A percentile compares a stretch with the other conserved stretches of the same genome.
phyloP scores from a whole-genome alignment of 345 rosid genomes.

The Gossypium ekmanianum region DNA sequence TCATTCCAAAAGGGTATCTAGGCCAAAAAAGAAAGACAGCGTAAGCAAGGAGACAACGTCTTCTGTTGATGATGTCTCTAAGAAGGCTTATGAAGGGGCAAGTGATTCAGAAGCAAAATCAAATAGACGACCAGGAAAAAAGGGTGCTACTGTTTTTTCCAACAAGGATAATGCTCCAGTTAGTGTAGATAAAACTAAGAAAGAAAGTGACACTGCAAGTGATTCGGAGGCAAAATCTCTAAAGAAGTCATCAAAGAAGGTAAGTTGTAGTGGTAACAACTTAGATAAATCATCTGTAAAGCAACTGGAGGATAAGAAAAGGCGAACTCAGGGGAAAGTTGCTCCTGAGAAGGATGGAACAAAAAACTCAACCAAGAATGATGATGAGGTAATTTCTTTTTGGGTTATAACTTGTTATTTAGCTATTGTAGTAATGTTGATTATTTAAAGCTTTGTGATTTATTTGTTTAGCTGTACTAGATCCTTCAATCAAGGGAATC shows the following conservation, averaged over 20 bases:
- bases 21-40: constrained; percentile 52
- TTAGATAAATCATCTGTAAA: constrained; percentile 49
- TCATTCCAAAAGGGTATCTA: constrained; percentile 36
- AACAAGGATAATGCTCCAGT: constrained; percentile 35
- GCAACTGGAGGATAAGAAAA: constrained; percentile 52
- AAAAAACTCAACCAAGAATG: constrained; percentile 45
- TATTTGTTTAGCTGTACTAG: background rate
- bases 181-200: constrained; percentile 29
- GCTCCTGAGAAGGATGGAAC: constrained; percentile 37
- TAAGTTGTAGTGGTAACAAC: constrained; percentile 31
- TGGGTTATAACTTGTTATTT: constrained; percentile 9
- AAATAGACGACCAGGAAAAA: constrained; percentile 36
- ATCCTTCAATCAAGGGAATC: background rate
- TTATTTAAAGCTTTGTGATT: background rate
- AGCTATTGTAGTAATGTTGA: constrained; percentile 2
- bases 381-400: constrained; percentile 39
- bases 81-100: constrained; percentile 46
- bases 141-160: constrained; percentile 34
- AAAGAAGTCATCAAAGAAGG: constrained; percentile 51
- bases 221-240: constrained; percentile 44
- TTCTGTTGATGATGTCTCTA: constrained; percentile 36
- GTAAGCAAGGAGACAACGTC: constrained; percentile 33
- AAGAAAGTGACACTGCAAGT: constrained; percentile 38
- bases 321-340: constrained; percentile 42
- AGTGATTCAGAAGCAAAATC: constrained; percentile 52